Base-by-base conservation (phyloP, 2,329 filamentous ascomycete genomes). In the Zasmidium citrigriseum region DNA sequence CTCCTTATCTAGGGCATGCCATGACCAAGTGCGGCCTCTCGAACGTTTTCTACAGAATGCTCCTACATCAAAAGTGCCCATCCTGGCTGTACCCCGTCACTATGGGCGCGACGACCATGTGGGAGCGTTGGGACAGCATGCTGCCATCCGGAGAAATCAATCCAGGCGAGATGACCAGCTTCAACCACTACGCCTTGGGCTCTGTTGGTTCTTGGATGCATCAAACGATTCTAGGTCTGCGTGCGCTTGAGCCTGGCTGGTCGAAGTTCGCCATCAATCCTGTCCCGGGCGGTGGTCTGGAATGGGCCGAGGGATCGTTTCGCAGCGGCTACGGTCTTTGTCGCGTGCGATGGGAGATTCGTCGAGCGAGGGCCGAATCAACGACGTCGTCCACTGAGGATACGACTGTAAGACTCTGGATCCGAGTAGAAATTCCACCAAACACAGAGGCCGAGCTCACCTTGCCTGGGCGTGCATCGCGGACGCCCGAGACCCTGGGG, bases 111-210 rank as follows among this genome's bases (percentile, higher is more conserved):
- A 82, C 80, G 0, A 82, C 80, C 0, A 79, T 76, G 0, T 83
- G 80, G 80, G 80, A 83, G 60, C 73, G 81, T 1, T 82, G 80
- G 80, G 78, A 83, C 50, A 77, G 75, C 24, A 68, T 82, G 27
- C 64, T 81, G 0, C 70, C 77, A 0, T 69, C 82, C 55, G 79
- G 79, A 0, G 70, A 61, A 0, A 63, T 82, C 16, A 82, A 82
- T 54, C 71, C 76, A 0, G 76, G 79, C 0, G 64, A 71, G 27
- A 82, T 82, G 80, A 80, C 78, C 0, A 81, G 78, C 18, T 64
- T 64, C 34, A 64, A 82, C 27, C 79, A 82, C 60, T 82, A 82
- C 54, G 75, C 80, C 0, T 76, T 81, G n/a, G 79, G 80, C 0
- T 76, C 77, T 0, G 78, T 82, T 1, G 78, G 75, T 1, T 73